These are phyloP conservation scores for Exobasidium rhododendri DNA, from an alignment of 1,284 basidiomycete genomes.

Conservation along the genomic window DNA sequence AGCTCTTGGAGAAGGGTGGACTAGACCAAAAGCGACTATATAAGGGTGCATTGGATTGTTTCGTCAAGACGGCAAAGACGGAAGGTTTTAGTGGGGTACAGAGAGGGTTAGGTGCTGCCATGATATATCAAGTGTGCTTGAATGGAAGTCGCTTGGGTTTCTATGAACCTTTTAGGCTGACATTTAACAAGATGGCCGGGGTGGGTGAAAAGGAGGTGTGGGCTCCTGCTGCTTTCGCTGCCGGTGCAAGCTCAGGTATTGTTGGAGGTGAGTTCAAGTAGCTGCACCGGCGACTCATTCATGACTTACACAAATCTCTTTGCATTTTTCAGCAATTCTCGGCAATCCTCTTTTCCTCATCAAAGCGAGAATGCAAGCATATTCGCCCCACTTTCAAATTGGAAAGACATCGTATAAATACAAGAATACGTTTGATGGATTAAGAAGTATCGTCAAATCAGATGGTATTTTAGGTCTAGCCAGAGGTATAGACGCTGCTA, in stretches of 20 bases:
- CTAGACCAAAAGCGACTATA: conserved; percentile 61
- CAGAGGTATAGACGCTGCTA: conserved; percentile 87
- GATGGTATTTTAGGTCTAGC: conserved; percentile 78
- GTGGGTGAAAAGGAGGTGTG: conserved; percentile 66
- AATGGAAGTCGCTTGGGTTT: conserved; percentile 94
- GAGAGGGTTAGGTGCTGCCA: conserved; percentile 79
- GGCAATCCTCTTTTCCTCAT: conserved; percentile 94
- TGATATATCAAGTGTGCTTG: conserved; percentile 69
- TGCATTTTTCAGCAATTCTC: conserved; percentile 64
- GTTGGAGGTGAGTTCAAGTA: conserved; percentile 68
- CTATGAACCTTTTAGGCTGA: conserved; percentile 83
- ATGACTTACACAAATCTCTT: conserved; percentile 9
- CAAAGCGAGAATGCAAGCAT: conserved; percentile 92
- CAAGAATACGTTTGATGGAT: conserved; percentile 74
- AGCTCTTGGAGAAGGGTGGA: conserved; percentile 26
- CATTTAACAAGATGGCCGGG: conserved; percentile 70
- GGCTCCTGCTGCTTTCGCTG: conserved; percentile 60
- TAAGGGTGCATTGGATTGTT: conserved; percentile 79
- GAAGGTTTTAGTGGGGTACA: conserved; percentile 89
- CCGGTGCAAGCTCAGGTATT: conserved; percentile 82
- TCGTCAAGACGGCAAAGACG: conserved; percentile 81
- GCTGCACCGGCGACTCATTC: conserved; percentile 57
- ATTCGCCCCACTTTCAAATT: conserved; percentile 72
- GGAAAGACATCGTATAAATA: conserved; percentile 92
- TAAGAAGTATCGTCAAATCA: conserved; percentile 71